phyloP scores from a whole-genome alignment of 1,284 basidiomycete genomes.

The Cutaneotrichosporon daszewskae region DNA sequence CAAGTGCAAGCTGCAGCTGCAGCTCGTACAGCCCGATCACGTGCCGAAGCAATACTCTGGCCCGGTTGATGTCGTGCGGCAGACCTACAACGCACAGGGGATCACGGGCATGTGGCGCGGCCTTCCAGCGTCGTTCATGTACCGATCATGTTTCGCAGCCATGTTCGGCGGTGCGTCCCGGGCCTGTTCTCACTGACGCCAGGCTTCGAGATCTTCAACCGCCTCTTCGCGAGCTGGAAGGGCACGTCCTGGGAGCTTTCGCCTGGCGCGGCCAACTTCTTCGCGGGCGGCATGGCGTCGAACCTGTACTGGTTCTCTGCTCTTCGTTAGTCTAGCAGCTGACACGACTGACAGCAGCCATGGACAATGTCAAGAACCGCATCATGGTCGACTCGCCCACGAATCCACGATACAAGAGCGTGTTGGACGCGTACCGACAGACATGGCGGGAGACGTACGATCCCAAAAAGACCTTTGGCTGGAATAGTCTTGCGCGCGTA shows the following conservation, averaged over 20 bases:
- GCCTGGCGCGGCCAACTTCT: slow-evolving; percentile 37
- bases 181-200: slow-evolving; percentile 1
- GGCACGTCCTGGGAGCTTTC: slow-evolving; percentile 45
- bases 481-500: slow-evolving; percentile 35
- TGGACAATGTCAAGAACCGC: slow-evolving; percentile 47
- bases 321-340: slow-evolving; percentile 29
- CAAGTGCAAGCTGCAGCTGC: slow-evolving; percentile 47
- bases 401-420: slow-evolving; percentile 37
- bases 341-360: slow-evolving; percentile 17
- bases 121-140: slow-evolving; percentile 43
- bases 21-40: slow-evolving; percentile 33
- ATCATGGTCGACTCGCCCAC: slow-evolving; percentile 46
- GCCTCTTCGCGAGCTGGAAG: slow-evolving; percentile 40
- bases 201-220: slow-evolving; percentile 48
- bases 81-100: slow-evolving; percentile 40
- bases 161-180: slow-evolving; percentile 45
- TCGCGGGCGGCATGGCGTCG: slow-evolving; percentile 47
- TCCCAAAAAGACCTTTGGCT: slow-evolving; percentile 21
- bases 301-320: slow-evolving; percentile 45
- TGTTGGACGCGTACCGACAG: slow-evolving; percentile 36
- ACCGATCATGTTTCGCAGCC: slow-evolving; percentile 42
- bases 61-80: slow-evolving; percentile 42
- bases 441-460: slow-evolving; percentile 38
- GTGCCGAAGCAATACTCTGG: slow-evolving; percentile 33
- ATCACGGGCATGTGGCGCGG: slow-evolving; percentile 45